A percentile compares a stretch with the other conserved stretches of the same genome.
Conservation (phyloP, 805 yeast species). For the Candida caryicola region DNA sequence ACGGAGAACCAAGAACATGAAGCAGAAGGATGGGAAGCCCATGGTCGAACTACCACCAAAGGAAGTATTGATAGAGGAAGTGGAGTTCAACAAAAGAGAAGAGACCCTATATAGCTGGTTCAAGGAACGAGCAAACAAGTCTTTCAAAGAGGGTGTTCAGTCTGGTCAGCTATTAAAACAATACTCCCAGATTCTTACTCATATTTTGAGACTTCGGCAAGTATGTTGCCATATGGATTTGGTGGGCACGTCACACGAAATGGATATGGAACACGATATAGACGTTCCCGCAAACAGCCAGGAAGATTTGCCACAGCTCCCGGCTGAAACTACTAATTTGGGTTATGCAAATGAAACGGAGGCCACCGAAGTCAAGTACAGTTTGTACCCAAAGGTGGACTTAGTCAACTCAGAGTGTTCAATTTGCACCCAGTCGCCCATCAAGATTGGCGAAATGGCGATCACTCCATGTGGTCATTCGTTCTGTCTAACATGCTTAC, state of each 20-base stretch:
- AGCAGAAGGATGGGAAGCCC: constrained; percentile 65
- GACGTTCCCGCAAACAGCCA: constrained; percentile 1
- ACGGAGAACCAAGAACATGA: constrained; percentile 85
- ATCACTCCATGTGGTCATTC: constrained; percentile 80
- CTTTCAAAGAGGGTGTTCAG: constrained; percentile 57
- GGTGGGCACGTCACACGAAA: constrained; percentile 50
- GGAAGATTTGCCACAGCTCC: constrained; percentile 2
- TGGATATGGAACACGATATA: constrained; percentile 29
- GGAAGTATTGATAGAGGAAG: constrained; percentile 63
- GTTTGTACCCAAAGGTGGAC: constrained; percentile 27
- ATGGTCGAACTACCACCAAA: constrained; percentile 77
- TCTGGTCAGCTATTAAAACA: constrained; percentile 67
- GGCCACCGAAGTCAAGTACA: constrained; percentile 22
- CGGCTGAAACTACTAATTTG: constrained; percentile 12
- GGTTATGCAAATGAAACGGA: constrained; percentile 21
- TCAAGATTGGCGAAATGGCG: constrained; percentile 49
- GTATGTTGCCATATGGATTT: constrained; percentile 81
- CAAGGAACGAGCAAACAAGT: constrained; percentile 59
- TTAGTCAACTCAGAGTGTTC: constrained; percentile 68
- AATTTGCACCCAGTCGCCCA: constrained; percentile 73
- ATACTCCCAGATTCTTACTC: constrained; percentile 78
- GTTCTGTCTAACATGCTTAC: constrained; percentile 69
- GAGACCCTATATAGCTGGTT: constrained; percentile 64
- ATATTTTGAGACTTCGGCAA: constrained; percentile 80
- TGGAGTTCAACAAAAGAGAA: constrained; percentile 67